These are phyloP conservation scores for Cylindricascospora bacillispora DNA, from an alignment of 1,139 yeast species.

Conservation along the genomic window DNA sequence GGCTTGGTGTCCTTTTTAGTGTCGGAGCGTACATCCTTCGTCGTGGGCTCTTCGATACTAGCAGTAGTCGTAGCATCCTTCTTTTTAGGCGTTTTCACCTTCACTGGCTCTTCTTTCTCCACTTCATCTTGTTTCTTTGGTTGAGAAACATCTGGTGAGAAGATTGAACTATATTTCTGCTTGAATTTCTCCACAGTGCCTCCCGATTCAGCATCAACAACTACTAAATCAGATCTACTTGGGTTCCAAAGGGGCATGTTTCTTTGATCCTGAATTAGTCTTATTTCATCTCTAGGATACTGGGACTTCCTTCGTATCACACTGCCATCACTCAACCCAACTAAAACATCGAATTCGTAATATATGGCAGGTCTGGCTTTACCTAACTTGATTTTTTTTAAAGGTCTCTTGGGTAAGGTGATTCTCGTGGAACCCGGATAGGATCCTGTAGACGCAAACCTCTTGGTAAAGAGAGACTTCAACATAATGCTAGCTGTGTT, in stretches of 20 bases:
- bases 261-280: conserved; percentile 82
- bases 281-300: conserved; percentile 75
- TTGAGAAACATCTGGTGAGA: conserved; percentile 17
- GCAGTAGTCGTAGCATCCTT: conserved; percentile 11
- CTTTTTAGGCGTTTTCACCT: conserved; percentile 6
- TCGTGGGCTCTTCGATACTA: conserved; percentile 10
- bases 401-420: conserved; percentile 28
- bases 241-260: conserved; percentile 83
- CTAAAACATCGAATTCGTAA: conserved; percentile 74
- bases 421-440: conserved; percentile 18
- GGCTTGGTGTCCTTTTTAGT: not conserved
- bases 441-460: conserved; percentile 20
- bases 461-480: conserved; percentile 7
- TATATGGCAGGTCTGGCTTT: conserved; percentile 88
- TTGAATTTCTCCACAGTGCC: conserved; percentile 81
- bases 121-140: conserved; percentile 6
- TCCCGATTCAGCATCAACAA: conserved; percentile 68
- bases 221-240: conserved; percentile 60
- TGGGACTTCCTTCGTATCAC: conserved; percentile 74
- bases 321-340: conserved; percentile 88
- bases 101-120: conserved; percentile 11
- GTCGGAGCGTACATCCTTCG: conserved; percentile 3
- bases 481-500: too few species aligned
- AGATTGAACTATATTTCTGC: conserved; percentile 50
- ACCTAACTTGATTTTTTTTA: conserved; percentile 37